phyloP scores from a whole-genome alignment of 768 basidiomycete species.

The Hysterangium stoloniferum region DNA sequence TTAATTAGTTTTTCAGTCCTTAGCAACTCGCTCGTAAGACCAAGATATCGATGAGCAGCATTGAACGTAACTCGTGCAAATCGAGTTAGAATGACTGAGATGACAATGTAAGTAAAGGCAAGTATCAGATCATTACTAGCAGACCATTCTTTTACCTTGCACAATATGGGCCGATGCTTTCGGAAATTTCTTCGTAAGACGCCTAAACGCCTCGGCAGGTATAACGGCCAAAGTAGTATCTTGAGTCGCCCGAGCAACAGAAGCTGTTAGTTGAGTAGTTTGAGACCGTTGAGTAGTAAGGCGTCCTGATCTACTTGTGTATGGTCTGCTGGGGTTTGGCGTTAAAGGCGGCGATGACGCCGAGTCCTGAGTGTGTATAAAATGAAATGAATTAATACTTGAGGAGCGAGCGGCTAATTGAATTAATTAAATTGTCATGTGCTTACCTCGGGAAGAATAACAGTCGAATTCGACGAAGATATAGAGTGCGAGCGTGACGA shows the following conservation, averaged over 20 bases:
- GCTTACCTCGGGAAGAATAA: slow-evolving; percentile 38
- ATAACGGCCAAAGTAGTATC: slow-evolving; percentile 98
- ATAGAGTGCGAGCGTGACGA: slow-evolving; percentile 43
- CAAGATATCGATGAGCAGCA: slow-evolving; percentile 94
- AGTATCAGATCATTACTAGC: slow-evolving; percentile 9
- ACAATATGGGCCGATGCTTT: slow-evolving; percentile 97
- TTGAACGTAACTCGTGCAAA: slow-evolving; percentile 97
- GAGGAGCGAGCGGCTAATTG: neutral
- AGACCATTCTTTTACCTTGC: slow-evolving; percentile 47
- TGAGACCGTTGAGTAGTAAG: slow-evolving; percentile 11
- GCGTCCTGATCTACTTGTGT: slow-evolving; percentile 5
- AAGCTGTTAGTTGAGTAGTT: slow-evolving; percentile 37
- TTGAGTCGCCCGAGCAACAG: slow-evolving; percentile 87
- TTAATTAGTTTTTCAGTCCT: slow-evolving; percentile 97
- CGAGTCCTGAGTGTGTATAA: neutral
- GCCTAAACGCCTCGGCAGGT: slow-evolving; percentile 91
- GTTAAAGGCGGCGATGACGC: neutral
- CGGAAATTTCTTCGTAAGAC: slow-evolving; percentile 92
- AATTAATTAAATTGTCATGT: slow-evolving; percentile 16
- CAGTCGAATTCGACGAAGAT: slow-evolving; percentile 64
- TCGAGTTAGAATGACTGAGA: slow-evolving; percentile 81
- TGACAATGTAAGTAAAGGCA: slow-evolving; percentile 7
- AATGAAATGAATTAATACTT: neutral
- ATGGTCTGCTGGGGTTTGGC: neutral
- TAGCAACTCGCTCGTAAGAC: slow-evolving; percentile 89